A percentile compares a stretch with the other conserved stretches of the same genome.
These are phyloP conservation scores for Hamigera avellanea DNA, from an alignment of 495 filamentous ascomycete genomes.

Conservation along the genomic window DNA sequence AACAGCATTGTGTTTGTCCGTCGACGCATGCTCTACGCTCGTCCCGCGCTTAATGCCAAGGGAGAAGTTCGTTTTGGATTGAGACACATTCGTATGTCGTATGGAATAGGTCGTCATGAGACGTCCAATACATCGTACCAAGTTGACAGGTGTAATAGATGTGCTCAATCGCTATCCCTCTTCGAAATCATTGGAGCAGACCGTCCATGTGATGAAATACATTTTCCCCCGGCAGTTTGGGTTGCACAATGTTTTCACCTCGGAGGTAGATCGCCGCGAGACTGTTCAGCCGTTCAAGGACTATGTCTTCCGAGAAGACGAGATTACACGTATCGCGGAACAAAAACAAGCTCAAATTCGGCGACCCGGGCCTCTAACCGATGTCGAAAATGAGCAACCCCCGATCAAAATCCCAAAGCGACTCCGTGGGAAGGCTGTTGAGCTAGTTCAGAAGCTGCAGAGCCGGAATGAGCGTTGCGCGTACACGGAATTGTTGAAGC, in stretches of 20 bases:
- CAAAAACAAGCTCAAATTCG: slow-evolving; percentile 2
- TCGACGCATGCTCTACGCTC: slow-evolving; percentile 78
- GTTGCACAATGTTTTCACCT: slow-evolving; percentile 85
- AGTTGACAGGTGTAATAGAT: slow-evolving; percentile 39
- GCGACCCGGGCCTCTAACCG: not conserved
- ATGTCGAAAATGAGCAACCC: slow-evolving; percentile 4
- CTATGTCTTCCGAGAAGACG: slow-evolving; percentile 71
- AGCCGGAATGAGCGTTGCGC: slow-evolving; percentile 60
- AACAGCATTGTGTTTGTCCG: slow-evolving; percentile 67
- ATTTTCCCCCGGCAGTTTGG: slow-evolving; percentile 88
- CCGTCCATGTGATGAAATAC: slow-evolving; percentile 73
- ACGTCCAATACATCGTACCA: not conserved
- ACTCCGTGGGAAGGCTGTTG: slow-evolving; percentile 47
- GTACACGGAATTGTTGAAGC: slow-evolving; percentile 60
- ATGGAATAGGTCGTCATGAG: not conserved
- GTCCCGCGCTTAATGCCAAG: slow-evolving; percentile 52
- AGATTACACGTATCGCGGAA: slow-evolving; percentile 43
- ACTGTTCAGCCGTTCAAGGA: slow-evolving; percentile 65
- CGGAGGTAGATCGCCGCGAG: slow-evolving; percentile 46
- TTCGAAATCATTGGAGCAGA: slow-evolving; percentile 33
- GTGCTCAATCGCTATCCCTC: slow-evolving; percentile 66
- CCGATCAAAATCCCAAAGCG: slow-evolving; percentile 56
- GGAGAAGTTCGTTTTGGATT: slow-evolving; percentile 63
- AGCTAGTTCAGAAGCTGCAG: slow-evolving; percentile 58
- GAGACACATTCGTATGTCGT: slow-evolving; percentile 64